These are phyloP conservation scores for Plenodomus lindquistii DNA, from an alignment of 2,329 filamentous ascomycete species.

Conservation along the genomic window DNA sequence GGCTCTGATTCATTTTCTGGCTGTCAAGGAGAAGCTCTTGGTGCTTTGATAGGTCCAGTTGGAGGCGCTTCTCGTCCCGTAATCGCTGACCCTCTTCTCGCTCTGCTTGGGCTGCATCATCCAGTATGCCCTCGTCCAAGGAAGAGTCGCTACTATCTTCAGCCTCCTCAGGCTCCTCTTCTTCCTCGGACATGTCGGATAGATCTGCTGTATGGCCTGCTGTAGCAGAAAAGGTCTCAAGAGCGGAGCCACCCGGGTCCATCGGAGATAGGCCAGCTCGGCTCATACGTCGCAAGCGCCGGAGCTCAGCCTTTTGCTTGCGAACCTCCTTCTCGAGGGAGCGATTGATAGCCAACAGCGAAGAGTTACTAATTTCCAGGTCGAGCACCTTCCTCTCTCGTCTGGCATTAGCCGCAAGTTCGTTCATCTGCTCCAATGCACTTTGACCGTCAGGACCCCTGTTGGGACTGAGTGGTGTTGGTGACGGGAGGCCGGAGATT, in stretches of 20 bases:
- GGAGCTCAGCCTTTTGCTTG: slow-evolving; percentile 86
- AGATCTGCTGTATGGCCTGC: slow-evolving; percentile 42
- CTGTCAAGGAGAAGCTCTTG: slow-evolving; percentile 86
- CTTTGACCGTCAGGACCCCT: slow-evolving; percentile 56
- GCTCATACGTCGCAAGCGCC: slow-evolving; percentile 83
- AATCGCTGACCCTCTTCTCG: slow-evolving; percentile 60
- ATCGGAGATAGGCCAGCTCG: slow-evolving; percentile 75
- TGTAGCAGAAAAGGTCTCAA: slow-evolving; percentile 44
- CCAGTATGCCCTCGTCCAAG: slow-evolving; percentile 55
- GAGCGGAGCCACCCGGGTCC: slow-evolving; percentile 53
- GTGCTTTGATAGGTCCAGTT: slow-evolving; percentile 84
- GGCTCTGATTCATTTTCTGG: slow-evolving; percentile 92
- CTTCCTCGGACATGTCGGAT: slow-evolving; percentile 44
- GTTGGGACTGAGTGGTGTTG: slow-evolving; percentile 58
- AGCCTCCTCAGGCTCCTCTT: slow-evolving; percentile 48
- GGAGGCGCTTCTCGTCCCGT: slow-evolving; percentile 80
- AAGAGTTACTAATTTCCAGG: slow-evolving; percentile 94
- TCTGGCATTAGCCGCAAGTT: slow-evolving; percentile 83
- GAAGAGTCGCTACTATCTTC: slow-evolving; percentile 54
- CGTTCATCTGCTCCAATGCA: slow-evolving; percentile 65
- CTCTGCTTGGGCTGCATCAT: slow-evolving; percentile 46
- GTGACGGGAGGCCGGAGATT: slow-evolving; percentile 31
- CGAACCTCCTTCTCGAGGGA: slow-evolving; percentile 88
- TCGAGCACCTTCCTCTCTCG: slow-evolving; percentile 94
- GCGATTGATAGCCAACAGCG: slow-evolving; percentile 90